Percentiles rank a stretch among this genome's conserved stretches.
Evolutionary conservation across 768 basidiomycete species (phyloP).

Genomic region (Lactifluus hygrophoroides): DNA sequence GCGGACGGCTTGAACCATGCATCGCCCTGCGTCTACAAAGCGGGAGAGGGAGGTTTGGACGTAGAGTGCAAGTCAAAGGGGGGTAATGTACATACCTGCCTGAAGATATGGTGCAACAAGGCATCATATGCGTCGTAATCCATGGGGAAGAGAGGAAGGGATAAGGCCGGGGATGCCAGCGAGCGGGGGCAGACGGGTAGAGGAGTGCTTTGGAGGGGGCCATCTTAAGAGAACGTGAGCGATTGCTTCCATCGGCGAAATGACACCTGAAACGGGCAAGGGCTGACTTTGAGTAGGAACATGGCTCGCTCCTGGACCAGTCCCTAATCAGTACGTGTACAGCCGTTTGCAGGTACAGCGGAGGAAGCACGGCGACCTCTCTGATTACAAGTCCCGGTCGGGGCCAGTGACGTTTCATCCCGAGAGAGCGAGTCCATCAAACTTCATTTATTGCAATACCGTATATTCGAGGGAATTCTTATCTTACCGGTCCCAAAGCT

Average conservation of each 20-base stretch:
- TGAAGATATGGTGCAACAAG: constrained; percentile 71
- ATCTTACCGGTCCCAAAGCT: no score
- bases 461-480: no score
- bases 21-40: constrained; percentile 63
- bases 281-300: not conserved
- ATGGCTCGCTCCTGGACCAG: not conserved
- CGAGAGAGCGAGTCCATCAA: no score
- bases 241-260: not conserved
- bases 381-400: not conserved
- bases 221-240: not conserved
- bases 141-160: constrained; percentile 30
- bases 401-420: not conserved
- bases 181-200: constrained; percentile 15
- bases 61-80: not conserved
- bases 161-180: constrained; percentile 9
- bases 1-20: constrained; percentile 84
- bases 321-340: not conserved
- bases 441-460: no score
- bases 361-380: constrained; percentile 9
- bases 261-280: not conserved
- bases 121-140: constrained; percentile 80
- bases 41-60: constrained; percentile 22
- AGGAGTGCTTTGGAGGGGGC: constrained; percentile 3
- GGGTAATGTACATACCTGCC: constrained; percentile 38
- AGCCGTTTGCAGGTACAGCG: not conserved